Percentiles rank a stretch among this genome's conserved stretches.
Evolutionary conservation across 768 basidiomycete genomes (phyloP).

Genomic region (Tubosaeta brunneosetosa): DNA sequence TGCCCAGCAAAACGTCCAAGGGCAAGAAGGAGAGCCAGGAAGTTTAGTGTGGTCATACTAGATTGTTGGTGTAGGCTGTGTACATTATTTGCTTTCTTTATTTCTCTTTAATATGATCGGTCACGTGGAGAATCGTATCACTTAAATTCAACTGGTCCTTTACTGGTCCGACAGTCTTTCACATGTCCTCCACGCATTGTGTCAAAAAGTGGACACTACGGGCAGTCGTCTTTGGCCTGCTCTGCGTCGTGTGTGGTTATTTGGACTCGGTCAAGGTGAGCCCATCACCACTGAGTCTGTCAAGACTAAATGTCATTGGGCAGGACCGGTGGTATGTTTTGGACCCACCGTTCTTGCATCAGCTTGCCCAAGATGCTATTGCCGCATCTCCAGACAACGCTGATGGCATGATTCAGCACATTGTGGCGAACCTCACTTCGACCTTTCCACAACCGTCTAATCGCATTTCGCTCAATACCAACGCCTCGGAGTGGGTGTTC

Average conservation of each 20-base stretch:
- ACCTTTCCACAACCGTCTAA: conserved; percentile 61
- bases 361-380: conserved; percentile 72
- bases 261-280: conserved; percentile 64
- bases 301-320: not conserved
- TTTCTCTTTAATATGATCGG: not conserved
- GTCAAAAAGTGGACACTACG: conserved; percentile 34
- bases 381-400: conserved; percentile 60
- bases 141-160: not conserved
- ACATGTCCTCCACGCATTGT: not conserved
- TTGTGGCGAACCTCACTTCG: conserved; percentile 71
- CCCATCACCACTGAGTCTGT: not conserved
- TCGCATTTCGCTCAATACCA: conserved; percentile 45
- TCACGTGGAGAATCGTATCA: not conserved
- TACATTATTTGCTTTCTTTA: conserved; percentile 25
- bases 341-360: conserved; percentile 65
- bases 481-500: conserved; percentile 85
- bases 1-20: conserved; percentile 50
- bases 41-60: conserved; percentile 28
- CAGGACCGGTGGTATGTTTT: conserved; percentile 88
- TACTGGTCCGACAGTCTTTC: too few relatives aligned
- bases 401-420: conserved; percentile 71
- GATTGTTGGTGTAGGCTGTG: conserved; percentile 28
- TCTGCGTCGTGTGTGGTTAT: conserved; percentile 41
- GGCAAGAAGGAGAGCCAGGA: conserved; percentile 51
- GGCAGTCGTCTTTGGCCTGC: conserved; percentile 20